Conservation (phyloP, 768 basidiomycete genomes). For the Auricularia sp. region DNA sequence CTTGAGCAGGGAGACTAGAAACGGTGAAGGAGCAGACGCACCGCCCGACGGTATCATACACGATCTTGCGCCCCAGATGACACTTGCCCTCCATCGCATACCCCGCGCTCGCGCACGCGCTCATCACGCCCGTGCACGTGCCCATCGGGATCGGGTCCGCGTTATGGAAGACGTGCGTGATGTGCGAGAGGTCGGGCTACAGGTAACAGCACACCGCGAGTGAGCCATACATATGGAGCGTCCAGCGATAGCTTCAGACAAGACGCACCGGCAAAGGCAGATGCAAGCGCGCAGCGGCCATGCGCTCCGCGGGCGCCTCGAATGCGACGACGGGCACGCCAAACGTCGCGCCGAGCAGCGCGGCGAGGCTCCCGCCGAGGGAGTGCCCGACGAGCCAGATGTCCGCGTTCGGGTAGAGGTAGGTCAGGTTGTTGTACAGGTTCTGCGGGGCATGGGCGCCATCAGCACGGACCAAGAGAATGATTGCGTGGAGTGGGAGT, state of each 20-base stretch:
- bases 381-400: constrained; percentile 71
- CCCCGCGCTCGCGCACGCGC: constrained; percentile 51
- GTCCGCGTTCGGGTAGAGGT: constrained; percentile 81
- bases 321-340: constrained; percentile 56
- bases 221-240: too few relatives aligned
- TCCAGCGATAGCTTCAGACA: too few relatives aligned
- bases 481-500: not conserved
- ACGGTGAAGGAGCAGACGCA: constrained; percentile 2
- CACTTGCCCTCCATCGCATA: constrained; percentile 55
- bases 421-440: constrained; percentile 87
- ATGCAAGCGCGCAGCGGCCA: constrained; percentile 52
- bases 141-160: constrained; percentile 65
- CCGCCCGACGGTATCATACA: constrained; percentile 59
- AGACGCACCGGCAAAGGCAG: constrained; percentile 45
- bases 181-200: constrained; percentile 17
- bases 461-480: not conserved
- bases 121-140: constrained; percentile 40
- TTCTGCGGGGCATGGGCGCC: constrained; percentile 39
- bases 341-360: constrained; percentile 54
- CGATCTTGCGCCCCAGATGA: constrained; percentile 51
- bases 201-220: not conserved
- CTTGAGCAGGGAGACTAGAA: not conserved
- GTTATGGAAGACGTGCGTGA: constrained; percentile 52
- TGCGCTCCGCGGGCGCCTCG: constrained; percentile 54
- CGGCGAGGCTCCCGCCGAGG: constrained; percentile 56